Evolutionary conservation across 2,329 filamentous ascomycete genomes (phyloP).

Genomic region (Ophiostoma perfectum): DNA sequence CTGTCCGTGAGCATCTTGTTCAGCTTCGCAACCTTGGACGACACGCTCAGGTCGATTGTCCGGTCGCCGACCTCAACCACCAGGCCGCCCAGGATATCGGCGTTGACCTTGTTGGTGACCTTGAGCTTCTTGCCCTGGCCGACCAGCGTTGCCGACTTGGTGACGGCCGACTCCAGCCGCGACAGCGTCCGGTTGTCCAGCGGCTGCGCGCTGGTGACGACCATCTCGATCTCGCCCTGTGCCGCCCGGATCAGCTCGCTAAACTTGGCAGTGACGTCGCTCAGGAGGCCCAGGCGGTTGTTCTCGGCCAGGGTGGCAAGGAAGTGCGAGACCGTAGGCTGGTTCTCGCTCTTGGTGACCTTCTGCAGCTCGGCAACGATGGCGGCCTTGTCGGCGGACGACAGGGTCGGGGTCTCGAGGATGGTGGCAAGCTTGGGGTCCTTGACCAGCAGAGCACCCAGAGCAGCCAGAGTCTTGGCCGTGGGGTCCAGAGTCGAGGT

Average conservation of each 20-base stretch:
- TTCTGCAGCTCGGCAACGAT: slow-evolving; percentile 87
- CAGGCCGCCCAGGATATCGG: slow-evolving; percentile 88
- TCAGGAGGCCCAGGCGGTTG: slow-evolving; percentile 82
- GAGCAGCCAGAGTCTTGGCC: slow-evolving; percentile 68
- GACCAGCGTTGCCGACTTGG: slow-evolving; percentile 83
- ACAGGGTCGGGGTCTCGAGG: slow-evolving; percentile 75
- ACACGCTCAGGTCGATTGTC: slow-evolving; percentile 95
- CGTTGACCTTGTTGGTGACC: slow-evolving; percentile 88
- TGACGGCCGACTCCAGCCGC: slow-evolving; percentile 79
- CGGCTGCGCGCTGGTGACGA: slow-evolving; percentile 79
- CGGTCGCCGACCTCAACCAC: slow-evolving; percentile 95
- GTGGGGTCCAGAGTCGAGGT: slow-evolving; percentile 77
- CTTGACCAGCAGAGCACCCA: slow-evolving; percentile 68
- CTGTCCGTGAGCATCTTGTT: slow-evolving; percentile 98
- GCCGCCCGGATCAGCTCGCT: slow-evolving; percentile 78
- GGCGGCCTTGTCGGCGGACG: slow-evolving; percentile 70
- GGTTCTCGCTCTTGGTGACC: slow-evolving; percentile 61
- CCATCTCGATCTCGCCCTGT: slow-evolving; percentile 88
- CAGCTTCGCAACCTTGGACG: slow-evolving; percentile 91
- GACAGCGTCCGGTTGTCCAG: slow-evolving; percentile 81
- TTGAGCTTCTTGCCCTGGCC: slow-evolving; percentile 95
- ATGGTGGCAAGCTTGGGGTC: slow-evolving; percentile 75
- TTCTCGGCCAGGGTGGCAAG: slow-evolving; percentile 85
- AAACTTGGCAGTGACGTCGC: slow-evolving; percentile 84
- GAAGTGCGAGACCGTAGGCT: slow-evolving; percentile 91